phyloP scores from a whole-genome alignment of 1,284 basidiomycete species.

The Trametes hirsuta region DNA sequence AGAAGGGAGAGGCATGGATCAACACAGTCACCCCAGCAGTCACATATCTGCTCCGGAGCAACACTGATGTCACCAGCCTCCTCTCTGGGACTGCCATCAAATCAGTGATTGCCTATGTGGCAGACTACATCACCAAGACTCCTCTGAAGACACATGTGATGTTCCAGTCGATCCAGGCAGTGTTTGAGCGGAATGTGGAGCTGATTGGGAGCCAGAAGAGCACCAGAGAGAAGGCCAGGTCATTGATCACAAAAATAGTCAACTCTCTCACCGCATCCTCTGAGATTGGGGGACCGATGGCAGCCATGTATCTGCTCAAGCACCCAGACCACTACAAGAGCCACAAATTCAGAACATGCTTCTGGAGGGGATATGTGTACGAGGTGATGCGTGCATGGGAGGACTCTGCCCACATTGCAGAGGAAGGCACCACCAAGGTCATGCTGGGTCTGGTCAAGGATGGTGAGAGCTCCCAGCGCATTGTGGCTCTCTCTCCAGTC shows the following conservation, averaged over 20 bases:
- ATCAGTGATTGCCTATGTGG: constrained; percentile 41
- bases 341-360: constrained; percentile 12
- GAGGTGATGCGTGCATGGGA: too few species aligned
- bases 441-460: too few species aligned
- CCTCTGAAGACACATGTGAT: too few species aligned
- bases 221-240: too few species aligned
- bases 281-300: constrained; percentile 22
- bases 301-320: constrained; percentile 12
- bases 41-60: constrained; percentile 39
- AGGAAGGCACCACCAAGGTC: too few species aligned
- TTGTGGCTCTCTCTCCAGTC: too few species aligned
- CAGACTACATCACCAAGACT: constrained; percentile 44
- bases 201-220: too few species aligned
- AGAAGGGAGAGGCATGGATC: constrained; percentile 38
- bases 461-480: too few species aligned
- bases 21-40: constrained; percentile 37
- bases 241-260: too few species aligned
- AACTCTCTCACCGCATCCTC: constrained; percentile 1
- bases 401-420: too few species aligned
- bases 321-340: constrained; percentile 23
- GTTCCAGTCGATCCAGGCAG: too few species aligned
- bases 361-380: constrained; percentile 10
- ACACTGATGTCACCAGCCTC: constrained; percentile 41
- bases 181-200: too few species aligned
- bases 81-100: constrained; percentile 42